Base-by-base conservation (phyloP, 352 stramenopile species). In the Thraustotheca clavata region DNA sequence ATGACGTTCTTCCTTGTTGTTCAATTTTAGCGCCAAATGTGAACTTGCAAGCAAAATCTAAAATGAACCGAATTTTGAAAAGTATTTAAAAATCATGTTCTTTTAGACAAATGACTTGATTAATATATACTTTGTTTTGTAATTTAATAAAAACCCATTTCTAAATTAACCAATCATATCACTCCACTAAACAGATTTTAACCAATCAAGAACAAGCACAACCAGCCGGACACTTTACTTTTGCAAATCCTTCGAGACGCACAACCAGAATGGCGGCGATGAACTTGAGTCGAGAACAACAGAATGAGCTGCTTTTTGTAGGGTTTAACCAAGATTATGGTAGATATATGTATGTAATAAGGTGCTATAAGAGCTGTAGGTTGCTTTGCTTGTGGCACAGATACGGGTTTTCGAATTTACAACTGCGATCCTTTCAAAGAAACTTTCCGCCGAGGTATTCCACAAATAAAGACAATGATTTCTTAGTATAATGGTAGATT, bases 351-450 rank as follows among this genome's bases (percentile, higher is more conserved):
- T 65, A n/a, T n/a, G n/a, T 69, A 38, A 41, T 49, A 60, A 55
- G 26, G 4, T 16, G 5, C 14, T 32, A 41, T 68, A 20, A 6
- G 29, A 24, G 40, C 40, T 29, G 34, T 59, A 96, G 89, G 91
- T 39, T 98, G 91, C 73, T 97, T 98, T 67, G 87, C 91, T 12
- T 97, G 89, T 48, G 96, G 96, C 22, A 99, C 96, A 2, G 91
- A 96, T 60, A 91, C 83, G 18, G 97, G 97, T 24, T 99, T 99
- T 77, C 90, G 96, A 59, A 99, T 99, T 66, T 99, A 98, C 77
- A 99, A 99, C 74, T 95, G 97, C 34, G 83, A 98, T 71, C 97
- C 97, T 7, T 98, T 97, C 71, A 96, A 97, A 59, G 92, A 99
- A 73, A 98, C 92, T 0, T 98, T 99, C 68, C 83, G 96, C 47